phyloP scores from a whole-genome alignment of 2,329 filamentous ascomycete genomes.

The Colletotrichum lupini region DNA sequence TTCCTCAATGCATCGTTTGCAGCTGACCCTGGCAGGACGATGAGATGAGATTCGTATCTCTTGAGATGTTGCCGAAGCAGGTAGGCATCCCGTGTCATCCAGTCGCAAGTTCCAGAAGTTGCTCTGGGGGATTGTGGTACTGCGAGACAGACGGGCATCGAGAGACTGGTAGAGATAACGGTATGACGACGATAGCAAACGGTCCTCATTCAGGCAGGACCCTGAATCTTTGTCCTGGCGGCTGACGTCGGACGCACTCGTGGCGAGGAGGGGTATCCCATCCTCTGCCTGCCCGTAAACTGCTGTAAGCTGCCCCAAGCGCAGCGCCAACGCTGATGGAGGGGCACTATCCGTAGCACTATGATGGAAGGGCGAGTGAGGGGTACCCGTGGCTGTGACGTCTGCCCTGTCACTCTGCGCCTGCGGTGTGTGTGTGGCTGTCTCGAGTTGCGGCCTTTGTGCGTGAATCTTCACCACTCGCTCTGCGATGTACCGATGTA shows the following conservation, averaged over 20 bases:
- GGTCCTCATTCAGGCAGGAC: conserved; percentile 15
- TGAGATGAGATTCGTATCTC: neutral
- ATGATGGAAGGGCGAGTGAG: neutral
- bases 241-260: conserved; percentile 17
- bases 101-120: conserved; percentile 18
- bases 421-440: conserved; percentile 8
- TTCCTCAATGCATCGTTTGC: conserved; percentile 29
- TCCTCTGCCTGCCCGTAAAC: neutral
- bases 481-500: conserved; percentile 4
- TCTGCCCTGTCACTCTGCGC: conserved; percentile 5
- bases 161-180: conserved; percentile 2
- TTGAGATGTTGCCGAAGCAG: neutral
- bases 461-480: conserved; percentile 28
- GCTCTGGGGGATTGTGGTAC: neutral
- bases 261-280: conserved; percentile 24
- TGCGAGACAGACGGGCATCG: neutral
- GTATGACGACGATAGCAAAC: neutral
- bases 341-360: neutral
- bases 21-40: neutral
- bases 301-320: neutral
- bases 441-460: conserved; percentile 30
- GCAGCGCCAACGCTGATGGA: conserved; percentile 8
- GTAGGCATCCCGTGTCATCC: neutral
- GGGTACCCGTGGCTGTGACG: conserved; percentile 23
- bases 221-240: conserved; percentile 20